Conservation (phyloP, 305 asterid species). For the Fraxinus floribunda region DNA sequence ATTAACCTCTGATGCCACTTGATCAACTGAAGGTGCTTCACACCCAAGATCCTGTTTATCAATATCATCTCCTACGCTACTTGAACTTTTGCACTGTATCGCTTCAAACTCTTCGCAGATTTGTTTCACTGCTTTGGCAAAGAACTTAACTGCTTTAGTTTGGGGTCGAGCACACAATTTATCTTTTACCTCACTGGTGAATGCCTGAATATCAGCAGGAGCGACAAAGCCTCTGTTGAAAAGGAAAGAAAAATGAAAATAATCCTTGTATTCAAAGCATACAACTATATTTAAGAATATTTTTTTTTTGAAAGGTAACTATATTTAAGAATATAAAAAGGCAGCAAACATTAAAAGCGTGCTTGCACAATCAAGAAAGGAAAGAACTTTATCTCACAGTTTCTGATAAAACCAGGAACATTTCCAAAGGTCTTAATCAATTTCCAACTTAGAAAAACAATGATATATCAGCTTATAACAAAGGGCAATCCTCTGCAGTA, state of each 20-base stretch:
- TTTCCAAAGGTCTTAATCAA: neutral
- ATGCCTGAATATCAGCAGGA: conserved; percentile 82
- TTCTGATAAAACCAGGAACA: neutral
- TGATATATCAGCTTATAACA: neutral
- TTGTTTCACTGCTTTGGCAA: conserved; percentile 80
- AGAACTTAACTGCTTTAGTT: conserved; percentile 60
- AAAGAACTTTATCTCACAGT: neutral
- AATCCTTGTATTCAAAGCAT: neutral
- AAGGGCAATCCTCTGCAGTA: neutral
- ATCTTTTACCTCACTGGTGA: conserved; percentile 67
- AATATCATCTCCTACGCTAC: conserved; percentile 45
- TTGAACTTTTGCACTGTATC: conserved; percentile 46
- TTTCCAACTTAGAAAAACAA: neutral
- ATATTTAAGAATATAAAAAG: neutral
- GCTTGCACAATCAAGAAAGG: neutral
- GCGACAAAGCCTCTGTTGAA: conserved; percentile 88
- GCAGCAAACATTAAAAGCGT: neutral
- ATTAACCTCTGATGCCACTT: conserved; percentile 39
- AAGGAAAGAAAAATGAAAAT: conserved; percentile 18
- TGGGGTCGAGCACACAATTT: conserved; percentile 65
- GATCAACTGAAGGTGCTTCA: conserved; percentile 41
- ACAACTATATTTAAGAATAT: neutral
- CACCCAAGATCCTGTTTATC: conserved; percentile 46
- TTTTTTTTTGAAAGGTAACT: neutral
- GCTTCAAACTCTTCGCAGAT: conserved; percentile 74